Evolutionary conservation across 2,329 filamentous ascomycete species (phyloP).

Genomic region (Drechslerella coelobrocha): DNA sequence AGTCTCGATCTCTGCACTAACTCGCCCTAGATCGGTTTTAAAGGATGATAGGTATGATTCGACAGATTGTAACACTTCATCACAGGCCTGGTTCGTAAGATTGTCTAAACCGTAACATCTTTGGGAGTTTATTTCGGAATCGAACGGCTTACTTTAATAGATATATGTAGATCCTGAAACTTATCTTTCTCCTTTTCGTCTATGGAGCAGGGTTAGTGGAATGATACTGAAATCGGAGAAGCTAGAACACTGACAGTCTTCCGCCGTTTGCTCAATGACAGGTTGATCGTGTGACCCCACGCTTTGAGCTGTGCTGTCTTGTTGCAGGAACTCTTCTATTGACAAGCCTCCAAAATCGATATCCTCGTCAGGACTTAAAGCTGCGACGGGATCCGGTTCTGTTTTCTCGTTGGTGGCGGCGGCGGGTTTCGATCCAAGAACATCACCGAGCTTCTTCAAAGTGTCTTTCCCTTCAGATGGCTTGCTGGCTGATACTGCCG

Average conservation of each 20-base stretch:
- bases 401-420: constrained; percentile 13
- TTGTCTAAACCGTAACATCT: constrained; percentile 47
- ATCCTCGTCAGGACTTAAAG: constrained; percentile 64
- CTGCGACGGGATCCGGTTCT: constrained; percentile 10
- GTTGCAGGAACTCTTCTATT: constrained; percentile 71
- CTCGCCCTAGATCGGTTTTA: constrained; percentile 86
- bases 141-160: constrained; percentile 66
- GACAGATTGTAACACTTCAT: constrained; percentile 90
- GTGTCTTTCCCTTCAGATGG: constrained; percentile 44
- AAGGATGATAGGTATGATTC: constrained; percentile 92
- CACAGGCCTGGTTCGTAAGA: constrained; percentile 69
- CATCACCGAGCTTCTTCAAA: constrained; percentile 35
- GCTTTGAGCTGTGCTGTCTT: constrained; percentile 40
- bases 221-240: constrained; percentile 49
- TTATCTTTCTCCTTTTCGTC: constrained; percentile 82
- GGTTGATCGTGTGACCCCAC: constrained; percentile 27
- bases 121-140: constrained; percentile 12
- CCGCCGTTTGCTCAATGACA: constrained; percentile 67
- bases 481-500: constrained; percentile 27
- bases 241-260: constrained; percentile 70
- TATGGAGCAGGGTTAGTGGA: constrained; percentile 56
- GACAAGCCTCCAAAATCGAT: constrained; percentile 82
- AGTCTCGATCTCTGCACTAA: constrained; percentile 94
- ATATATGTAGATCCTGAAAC: constrained; percentile 88
- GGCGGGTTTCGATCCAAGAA: constrained; percentile 24